Percentiles rank a stretch among this genome's conserved stretches.
Conservation (phyloP, 352 stramenopile genomes). For the Globisporangium rhizosaccharum region DNA sequence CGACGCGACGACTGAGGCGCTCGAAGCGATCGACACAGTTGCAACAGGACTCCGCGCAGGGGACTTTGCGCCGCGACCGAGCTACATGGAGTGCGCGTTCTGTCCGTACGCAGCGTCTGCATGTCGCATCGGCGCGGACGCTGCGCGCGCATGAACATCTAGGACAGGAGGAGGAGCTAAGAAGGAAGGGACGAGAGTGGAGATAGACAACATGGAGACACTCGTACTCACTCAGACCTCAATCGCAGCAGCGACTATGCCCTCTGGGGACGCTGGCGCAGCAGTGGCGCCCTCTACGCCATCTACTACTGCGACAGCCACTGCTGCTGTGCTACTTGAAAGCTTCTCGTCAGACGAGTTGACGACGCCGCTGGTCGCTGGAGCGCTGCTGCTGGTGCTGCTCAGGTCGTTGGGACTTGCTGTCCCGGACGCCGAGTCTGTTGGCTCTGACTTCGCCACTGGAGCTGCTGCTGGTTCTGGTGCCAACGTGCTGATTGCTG, state of each 20-base stretch:
- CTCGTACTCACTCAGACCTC: background rate
- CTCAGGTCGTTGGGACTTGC: no score
- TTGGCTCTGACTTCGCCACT: background rate
- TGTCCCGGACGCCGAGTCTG: background rate
- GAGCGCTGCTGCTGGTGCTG: no score
- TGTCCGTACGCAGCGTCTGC: constrained; percentile 65
- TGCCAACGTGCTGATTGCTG: background rate
- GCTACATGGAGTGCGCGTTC: constrained; percentile 61
- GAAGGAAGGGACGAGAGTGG: background rate
- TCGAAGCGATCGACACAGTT: constrained; percentile 32
- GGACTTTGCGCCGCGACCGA: constrained; percentile 47
- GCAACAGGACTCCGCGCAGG: constrained; percentile 32
- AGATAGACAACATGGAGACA: background rate
- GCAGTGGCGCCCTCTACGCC: no score
- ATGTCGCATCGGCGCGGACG: constrained; percentile 27
- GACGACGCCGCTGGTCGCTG: background rate
- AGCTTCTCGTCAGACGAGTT: no score
- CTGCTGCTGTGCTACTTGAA: background rate
- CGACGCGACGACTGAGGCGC: constrained; percentile 24
- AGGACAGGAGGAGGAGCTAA: background rate
- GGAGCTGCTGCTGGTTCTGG: background rate
- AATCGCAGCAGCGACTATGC: background rate
- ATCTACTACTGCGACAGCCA: background rate
- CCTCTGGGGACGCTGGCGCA: no score
- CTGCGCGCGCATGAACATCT: constrained; percentile 1